A percentile compares a stretch with the other conserved stretches of the same genome.
Evolutionary conservation across 257 asterid genomes (phyloP).

Genomic region (Mentha longifolia): DNA sequence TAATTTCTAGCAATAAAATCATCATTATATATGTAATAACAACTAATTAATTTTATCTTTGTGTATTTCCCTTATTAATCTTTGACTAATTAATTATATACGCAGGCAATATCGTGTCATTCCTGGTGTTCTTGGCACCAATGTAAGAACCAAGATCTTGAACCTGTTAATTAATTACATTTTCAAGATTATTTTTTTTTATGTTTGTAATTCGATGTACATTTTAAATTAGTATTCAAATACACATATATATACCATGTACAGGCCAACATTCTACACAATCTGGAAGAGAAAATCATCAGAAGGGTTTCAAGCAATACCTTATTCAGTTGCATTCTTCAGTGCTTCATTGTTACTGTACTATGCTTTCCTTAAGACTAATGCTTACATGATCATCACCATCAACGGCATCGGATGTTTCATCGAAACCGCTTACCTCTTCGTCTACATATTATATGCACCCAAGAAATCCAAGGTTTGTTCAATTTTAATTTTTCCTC

Average conservation of each 20-base stretch:
- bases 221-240: background rate
- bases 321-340: constrained; percentile 64
- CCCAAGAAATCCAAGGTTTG: constrained; percentile 50
- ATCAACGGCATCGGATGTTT: constrained; percentile 61
- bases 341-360: constrained; percentile 66
- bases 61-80: background rate
- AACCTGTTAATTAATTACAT: background rate
- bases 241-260: no score
- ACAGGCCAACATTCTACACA: constrained; percentile 68
- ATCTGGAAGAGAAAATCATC: constrained; percentile 70
- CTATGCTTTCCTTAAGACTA: constrained; percentile 62
- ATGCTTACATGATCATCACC: constrained; percentile 58
- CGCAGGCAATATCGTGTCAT: constrained; percentile 63
- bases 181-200: background rate
- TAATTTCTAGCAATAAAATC: background rate
- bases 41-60: background rate
- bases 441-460: constrained; percentile 48
- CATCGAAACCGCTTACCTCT: constrained; percentile 53
- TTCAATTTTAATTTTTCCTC: background rate
- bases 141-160: constrained; percentile 46
- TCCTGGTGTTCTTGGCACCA: constrained; percentile 70
- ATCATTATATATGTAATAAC: background rate
- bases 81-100: constrained; percentile 16
- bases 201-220: background rate
- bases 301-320: constrained; percentile 62